Evolutionary conservation across 495 filamentous ascomycete genomes (phyloP).

Genomic region (Amphirosellinia nigrospora): DNA sequence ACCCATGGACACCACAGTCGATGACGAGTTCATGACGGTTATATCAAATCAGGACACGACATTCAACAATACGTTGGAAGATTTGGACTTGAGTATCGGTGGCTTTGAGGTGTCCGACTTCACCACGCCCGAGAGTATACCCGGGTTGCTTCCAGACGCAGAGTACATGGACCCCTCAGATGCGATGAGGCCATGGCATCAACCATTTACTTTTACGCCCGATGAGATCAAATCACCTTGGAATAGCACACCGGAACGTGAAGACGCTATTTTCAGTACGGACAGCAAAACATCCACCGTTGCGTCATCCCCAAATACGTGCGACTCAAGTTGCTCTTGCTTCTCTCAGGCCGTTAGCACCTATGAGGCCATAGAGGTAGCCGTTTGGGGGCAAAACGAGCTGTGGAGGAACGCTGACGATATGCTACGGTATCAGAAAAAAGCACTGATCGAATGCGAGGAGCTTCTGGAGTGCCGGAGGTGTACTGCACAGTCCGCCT

Average conservation of each 20-base stretch:
- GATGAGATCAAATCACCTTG: conserved; percentile 20
- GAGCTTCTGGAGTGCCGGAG: conserved; percentile 20
- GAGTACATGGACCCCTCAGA: conserved; percentile 27
- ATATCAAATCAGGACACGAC: conserved; percentile 12
- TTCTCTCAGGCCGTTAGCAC: conserved; percentile 24
- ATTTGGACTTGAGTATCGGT: conserved; percentile 20
- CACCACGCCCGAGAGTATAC: conserved; percentile 8
- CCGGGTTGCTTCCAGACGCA: conserved; percentile 13
- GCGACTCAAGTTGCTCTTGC: conserved; percentile 25
- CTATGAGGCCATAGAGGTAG: conserved; percentile 27
- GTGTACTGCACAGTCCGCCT: conserved; percentile 23
- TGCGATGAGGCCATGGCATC: conserved; percentile 23
- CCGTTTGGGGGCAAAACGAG: conserved; percentile 23
- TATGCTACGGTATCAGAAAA: conserved; percentile 23
- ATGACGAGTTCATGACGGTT: conserved; percentile 15
- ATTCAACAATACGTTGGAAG: conserved; percentile 16
- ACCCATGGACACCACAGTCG: conserved; percentile 1
- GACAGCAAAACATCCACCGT: conserved; percentile 17
- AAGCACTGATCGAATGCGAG: conserved; percentile 26
- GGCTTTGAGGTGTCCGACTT: conserved; percentile 20
- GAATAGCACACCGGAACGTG: conserved; percentile 21
- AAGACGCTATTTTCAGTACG: conserved; percentile 14
- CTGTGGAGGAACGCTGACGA: conserved; percentile 24
- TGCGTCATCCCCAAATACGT: conserved; percentile 2
- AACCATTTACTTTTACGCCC: conserved; percentile 17